phyloP scores from a whole-genome alignment of 768 basidiomycete genomes.

The Mycena epipterygia region DNA sequence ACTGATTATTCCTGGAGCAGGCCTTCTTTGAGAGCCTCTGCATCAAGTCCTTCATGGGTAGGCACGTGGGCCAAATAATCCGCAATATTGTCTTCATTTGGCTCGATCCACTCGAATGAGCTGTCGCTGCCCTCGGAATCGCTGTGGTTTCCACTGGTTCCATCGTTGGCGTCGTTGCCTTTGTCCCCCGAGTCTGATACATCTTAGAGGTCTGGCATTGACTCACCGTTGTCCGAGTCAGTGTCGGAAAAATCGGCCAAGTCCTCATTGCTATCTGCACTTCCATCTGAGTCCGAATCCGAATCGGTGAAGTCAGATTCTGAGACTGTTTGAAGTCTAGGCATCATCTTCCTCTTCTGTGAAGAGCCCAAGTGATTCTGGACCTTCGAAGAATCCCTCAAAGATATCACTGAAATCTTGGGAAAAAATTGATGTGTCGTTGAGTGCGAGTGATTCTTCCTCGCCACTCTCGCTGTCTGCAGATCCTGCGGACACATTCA shows the following conservation, averaged over 20 bases:
- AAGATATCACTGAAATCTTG: constrained; percentile 4
- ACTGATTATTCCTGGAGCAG: too few species aligned
- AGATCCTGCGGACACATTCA: not conserved
- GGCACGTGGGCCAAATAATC: too few species aligned
- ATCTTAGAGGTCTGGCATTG: not conserved
- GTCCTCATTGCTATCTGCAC: not conserved
- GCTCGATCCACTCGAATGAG: not conserved
- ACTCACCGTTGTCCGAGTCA: not conserved
- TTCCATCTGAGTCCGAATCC: not conserved
- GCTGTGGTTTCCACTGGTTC: not conserved
- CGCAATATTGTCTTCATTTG: too few species aligned
- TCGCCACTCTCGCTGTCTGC: too few species aligned
- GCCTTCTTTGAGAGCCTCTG: too few species aligned
- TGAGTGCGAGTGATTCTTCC: too few species aligned
- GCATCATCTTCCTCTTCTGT: not conserved
- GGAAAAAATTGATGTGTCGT: not conserved
- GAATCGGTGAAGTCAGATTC: not conserved
- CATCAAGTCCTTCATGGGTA: too few species aligned
- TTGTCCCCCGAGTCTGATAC: not conserved
- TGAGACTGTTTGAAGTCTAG: not conserved
- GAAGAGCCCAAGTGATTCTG: not conserved
- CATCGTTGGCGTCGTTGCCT: not conserved
- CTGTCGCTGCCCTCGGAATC: not conserved
- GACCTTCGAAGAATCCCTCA: not conserved
- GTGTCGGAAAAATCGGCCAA: not conserved